Percentiles rank a stretch among this genome's conserved stretches.
These are phyloP conservation scores for Nemania sp. DNA, from an alignment of 2,329 filamentous ascomycete genomes.

Conservation along the genomic window DNA sequence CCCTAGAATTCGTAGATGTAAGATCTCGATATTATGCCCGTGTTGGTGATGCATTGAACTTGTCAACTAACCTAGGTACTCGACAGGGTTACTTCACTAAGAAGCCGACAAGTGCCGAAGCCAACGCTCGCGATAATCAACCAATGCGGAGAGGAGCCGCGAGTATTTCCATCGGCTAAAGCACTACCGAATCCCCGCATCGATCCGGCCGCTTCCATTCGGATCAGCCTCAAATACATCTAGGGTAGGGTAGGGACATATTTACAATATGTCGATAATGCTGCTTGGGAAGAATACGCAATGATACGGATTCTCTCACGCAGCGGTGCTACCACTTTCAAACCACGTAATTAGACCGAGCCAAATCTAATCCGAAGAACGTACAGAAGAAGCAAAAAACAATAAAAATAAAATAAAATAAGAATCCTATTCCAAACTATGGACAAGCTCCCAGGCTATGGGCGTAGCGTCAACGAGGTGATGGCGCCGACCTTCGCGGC, in stretches of 20 bases:
- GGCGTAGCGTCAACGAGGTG: slow-evolving; percentile 17
- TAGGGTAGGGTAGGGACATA: too few relatives aligned
- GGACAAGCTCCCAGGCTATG: slow-evolving; percentile 14
- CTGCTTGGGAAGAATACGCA: too few relatives aligned
- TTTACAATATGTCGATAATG: too few relatives aligned
- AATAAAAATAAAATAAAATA: neutral
- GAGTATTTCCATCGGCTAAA: slow-evolving; percentile 22
- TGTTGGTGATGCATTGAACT: too few relatives aligned
- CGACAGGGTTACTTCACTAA: too few relatives aligned
- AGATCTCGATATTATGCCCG: too few relatives aligned
- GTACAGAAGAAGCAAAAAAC: neutral
- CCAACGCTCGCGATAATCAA: neutral
- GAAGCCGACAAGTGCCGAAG: slow-evolving; percentile 18
- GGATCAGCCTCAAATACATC: too few relatives aligned
- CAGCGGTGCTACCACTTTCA: neutral
- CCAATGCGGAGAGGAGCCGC: slow-evolving; percentile 3
- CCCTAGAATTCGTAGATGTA: too few relatives aligned
- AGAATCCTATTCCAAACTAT: slow-evolving; percentile 2
- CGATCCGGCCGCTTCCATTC: neutral
- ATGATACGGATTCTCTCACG: too few relatives aligned
- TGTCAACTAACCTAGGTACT: too few relatives aligned
- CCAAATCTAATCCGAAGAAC: too few relatives aligned
- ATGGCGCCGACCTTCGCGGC: slow-evolving; percentile 33
- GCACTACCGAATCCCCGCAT: slow-evolving; percentile 12
- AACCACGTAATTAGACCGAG: neutral